phyloP scores from a whole-genome alignment of 2,329 filamentous ascomycete genomes.

The Penicillium sp. region DNA sequence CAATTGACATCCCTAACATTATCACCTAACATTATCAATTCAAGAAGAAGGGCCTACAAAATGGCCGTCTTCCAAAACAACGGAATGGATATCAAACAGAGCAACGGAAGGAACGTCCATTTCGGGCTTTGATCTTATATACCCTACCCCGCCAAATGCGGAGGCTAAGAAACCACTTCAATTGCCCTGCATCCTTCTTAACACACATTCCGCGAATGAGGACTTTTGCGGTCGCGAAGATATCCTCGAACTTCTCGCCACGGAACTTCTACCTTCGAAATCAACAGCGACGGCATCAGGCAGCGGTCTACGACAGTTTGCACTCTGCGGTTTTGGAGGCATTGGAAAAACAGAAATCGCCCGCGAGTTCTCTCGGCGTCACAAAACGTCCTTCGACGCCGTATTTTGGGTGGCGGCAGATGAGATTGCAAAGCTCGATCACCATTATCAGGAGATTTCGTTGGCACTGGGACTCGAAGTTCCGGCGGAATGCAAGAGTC shows the following conservation, averaged over 20 bases:
- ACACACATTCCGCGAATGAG: conserved; percentile 17
- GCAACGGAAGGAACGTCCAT: conserved; percentile 7
- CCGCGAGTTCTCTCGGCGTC: conserved; percentile 31
- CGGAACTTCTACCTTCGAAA: conserved; percentile 30
- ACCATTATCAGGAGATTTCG: conserved; percentile 33
- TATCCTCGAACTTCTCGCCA: conserved; percentile 29
- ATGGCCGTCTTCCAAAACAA: conserved; percentile 2
- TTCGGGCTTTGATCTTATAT: conserved; percentile 6
- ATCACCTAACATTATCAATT: too few species aligned
- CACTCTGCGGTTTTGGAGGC: conserved; percentile 33
- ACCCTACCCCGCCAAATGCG: not conserved
- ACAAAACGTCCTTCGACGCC: conserved; percentile 36
- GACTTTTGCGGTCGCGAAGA: conserved; percentile 34
- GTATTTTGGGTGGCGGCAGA: conserved; percentile 43
- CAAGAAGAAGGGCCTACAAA: not conserved
- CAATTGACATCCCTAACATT: not conserved
- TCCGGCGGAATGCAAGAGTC: conserved; percentile 22
- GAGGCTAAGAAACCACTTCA: not conserved
- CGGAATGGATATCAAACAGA: not conserved
- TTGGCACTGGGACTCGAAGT: conserved; percentile 35
- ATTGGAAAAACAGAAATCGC: conserved; percentile 41
- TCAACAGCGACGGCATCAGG: conserved; percentile 18
- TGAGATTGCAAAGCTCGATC: conserved; percentile 33
- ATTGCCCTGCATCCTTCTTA: conserved; percentile 7
- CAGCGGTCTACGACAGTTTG: conserved; percentile 26